Evolutionary conservation across 78 protist genomes (phyloP).

Genomic region (Dictyostelium capitatum): DNA sequence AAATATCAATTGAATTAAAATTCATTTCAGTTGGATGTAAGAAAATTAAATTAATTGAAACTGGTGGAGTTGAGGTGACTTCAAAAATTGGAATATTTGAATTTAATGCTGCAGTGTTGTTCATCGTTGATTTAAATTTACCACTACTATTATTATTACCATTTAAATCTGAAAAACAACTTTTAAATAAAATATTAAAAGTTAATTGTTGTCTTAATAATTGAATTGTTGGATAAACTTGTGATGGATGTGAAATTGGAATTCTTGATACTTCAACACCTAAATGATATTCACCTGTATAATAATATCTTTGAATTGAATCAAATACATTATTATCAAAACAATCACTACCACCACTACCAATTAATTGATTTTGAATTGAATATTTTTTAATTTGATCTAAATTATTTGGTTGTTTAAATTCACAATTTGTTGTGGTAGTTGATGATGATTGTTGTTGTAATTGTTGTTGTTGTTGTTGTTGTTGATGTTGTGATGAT

Average conservation of each 20-base stretch:
- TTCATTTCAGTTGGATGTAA: conserved; percentile 20
- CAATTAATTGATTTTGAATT: conserved; percentile 7
- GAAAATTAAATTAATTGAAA: conserved; percentile 37
- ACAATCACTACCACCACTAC: conserved; percentile 1
- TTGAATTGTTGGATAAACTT: conserved; percentile 42
- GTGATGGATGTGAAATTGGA: conserved; percentile 33
- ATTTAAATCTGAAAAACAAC: conserved; percentile 35
- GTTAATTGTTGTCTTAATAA: conserved; percentile 43
- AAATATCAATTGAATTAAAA: conserved; percentile 35
- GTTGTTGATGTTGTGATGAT: no score
- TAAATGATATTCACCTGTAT: conserved; percentile 36
- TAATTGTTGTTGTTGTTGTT: background rate
- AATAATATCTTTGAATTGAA: conserved; percentile 40
- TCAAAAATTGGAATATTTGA: conserved; percentile 37
- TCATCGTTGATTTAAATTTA: background rate
- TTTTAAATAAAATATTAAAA: conserved; percentile 28
- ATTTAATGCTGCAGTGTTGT: background rate
- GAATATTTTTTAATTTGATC: conserved; percentile 6
- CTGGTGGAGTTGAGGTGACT: conserved; percentile 22
- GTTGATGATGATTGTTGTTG: no score
- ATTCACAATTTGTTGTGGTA: background rate
- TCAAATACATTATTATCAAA: conserved; percentile 12
- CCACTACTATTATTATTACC: no score
- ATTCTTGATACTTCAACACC: conserved; percentile 36
- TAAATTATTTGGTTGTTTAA: background rate